Base-by-base conservation (phyloP, 306 rosid genomes). In the Parietaria judaica region DNA sequence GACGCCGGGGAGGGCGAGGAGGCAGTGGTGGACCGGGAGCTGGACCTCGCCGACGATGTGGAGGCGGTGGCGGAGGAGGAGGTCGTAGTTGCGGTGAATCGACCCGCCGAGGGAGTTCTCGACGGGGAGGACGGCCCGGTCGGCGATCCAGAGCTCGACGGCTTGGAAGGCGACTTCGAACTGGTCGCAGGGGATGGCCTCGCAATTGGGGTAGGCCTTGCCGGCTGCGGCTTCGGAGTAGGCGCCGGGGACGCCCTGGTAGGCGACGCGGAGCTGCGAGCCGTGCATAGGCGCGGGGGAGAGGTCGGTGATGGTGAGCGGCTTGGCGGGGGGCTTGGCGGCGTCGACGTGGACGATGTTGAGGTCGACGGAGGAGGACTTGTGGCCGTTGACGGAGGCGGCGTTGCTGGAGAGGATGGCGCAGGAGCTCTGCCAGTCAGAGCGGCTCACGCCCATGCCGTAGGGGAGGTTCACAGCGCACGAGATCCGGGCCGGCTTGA, bases 251-350 rank as follows among this genome's bases (percentile, higher is more conserved):
- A 86, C 98, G 0, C 98, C 98, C 36, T 92, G 98, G 64, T 92
- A 92, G 0, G 98, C 96, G 4, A 92, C 98, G 14, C 98, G 89
- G 1, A 92, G 83, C 69, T 65, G 69, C 1, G 95, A 73, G 8
- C 98, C 98, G 84, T 92, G 98, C 98, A 85, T 92, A 52, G 98
- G 98, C 4, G 98, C 96, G 35, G 98, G 98, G 0, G 98, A 73
- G 54, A 88, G 81, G 54, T 92, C 98, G 1, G 98, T 80, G 56
- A 88, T 88, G 2, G 94, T 88, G 0, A 92, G 67, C 39, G 98
- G 90, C 80, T 76, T 80, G 3, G 87, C 75, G 3, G 58, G 78
- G 11, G 69, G 63, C 34, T 73, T 78, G 43, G 54, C 39, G 13
- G 65, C 34, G 44, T 73, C 85, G 45, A 88, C 71, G 1, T 91